Base-by-base conservation (phyloP, 2,329 filamentous ascomycete genomes). In the Microsporum canis region DNA sequence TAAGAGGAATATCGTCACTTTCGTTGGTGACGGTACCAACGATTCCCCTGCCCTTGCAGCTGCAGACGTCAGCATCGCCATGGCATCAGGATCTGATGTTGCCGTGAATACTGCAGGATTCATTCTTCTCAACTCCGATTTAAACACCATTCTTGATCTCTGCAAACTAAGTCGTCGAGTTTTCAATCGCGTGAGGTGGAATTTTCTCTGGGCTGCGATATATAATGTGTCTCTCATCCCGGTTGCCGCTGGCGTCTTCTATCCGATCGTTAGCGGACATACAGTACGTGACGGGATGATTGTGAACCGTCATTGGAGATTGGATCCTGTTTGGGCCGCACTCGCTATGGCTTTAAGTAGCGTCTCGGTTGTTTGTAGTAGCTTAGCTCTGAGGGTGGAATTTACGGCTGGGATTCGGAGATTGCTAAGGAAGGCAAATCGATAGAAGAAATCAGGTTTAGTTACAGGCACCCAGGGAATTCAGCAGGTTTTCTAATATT, bases 291-390 rank as follows among this genome's bases (percentile, higher is more conserved):
- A 72, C 65, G 71, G 68, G 29, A 67, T 68, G 49, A 67, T 63
- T 62, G 71, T 72, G 36, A 64, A 71, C 63, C 68, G 68, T 8
- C 75, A 77, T 58, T 79, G 77, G 75, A 70, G 77, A 38, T 63
- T 80, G 6, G 77, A 76, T 64, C 79, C 79, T 0, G 78, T 79
- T 4, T 96, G 91, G 91, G 92, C 91, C 3, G 87, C 86, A 66
- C 75, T 96, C 71, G 91, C 91, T 0, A 97, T 96, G 92, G 92
- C 92, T 31, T 74, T 91, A 72, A 96, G 91, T 73, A 92, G 88
- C 72, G 86, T 96, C 66, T 94, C 88, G 69, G 91, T 97, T 53
- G 88, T 96, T 58, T 76, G 84, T 70, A 95, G 90, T 71, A 92
- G 88, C 76, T 74, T 96, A 68, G 79, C 85, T 57, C 73, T 96